Evolutionary conservation across 768 basidiomycete genomes (phyloP).

Genomic region (Russula sp.): DNA sequence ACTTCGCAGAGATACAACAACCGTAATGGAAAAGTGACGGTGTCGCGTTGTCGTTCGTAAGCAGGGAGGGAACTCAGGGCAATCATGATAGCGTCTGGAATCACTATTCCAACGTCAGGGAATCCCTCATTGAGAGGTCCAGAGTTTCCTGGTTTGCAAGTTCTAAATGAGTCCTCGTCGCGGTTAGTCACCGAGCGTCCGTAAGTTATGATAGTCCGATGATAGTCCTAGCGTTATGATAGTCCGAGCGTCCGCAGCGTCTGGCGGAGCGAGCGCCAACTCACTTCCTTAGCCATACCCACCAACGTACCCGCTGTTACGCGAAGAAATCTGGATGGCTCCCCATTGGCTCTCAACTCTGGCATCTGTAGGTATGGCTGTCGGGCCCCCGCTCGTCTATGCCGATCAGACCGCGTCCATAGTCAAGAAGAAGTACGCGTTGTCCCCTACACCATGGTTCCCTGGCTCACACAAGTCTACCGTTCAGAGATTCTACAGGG

Average conservation of each 20-base stretch:
- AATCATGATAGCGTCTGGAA: too few species aligned
- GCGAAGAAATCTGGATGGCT: conserved; percentile 35
- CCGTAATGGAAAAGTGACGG: too few species aligned
- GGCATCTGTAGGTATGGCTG: conserved; percentile 78
- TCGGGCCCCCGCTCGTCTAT: conserved; percentile 82
- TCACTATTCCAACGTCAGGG: too few species aligned
- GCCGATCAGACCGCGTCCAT: conserved; percentile 83
- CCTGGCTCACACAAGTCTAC: conserved; percentile 16
- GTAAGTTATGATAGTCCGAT: too few species aligned
- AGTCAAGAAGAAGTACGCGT: conserved; percentile 61
- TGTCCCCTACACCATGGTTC: conserved; percentile 11
- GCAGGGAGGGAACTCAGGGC: too few species aligned
- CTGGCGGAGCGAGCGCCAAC: neutral
- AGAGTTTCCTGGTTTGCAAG: too few species aligned
- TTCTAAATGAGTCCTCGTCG: too few species aligned
- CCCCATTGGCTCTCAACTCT: conserved; percentile 63
- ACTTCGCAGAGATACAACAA: too few species aligned
- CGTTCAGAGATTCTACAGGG: conserved; percentile 70
- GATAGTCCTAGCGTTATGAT: too few species aligned
- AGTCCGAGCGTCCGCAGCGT: neutral
- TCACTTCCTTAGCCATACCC: neutral
- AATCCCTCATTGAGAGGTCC: too few species aligned
- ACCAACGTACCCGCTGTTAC: neutral
- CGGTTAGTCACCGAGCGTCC: neutral
- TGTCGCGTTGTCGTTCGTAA: neutral